A percentile compares a stretch with the other conserved stretches of the same genome.
These are phyloP conservation scores for Erythrobasidium hasegawianum DNA, from an alignment of 1,284 basidiomycete species.

Conservation along the genomic window DNA sequence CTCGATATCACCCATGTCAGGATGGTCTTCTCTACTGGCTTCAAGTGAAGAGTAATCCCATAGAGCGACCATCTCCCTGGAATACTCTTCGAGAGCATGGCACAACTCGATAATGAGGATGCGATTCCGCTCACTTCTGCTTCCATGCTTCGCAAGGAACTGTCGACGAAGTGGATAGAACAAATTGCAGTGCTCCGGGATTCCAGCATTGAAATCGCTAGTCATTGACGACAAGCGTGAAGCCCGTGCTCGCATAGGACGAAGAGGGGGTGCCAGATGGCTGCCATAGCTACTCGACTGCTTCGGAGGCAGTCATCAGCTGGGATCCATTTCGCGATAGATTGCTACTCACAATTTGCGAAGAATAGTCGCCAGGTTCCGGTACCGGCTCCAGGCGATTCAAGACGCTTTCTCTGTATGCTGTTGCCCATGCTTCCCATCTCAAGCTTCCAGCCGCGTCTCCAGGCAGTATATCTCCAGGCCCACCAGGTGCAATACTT, in stretches of 20 bases:
- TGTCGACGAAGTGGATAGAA: constrained; percentile 26
- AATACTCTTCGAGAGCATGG: constrained; percentile 28
- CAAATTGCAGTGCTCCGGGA: constrained; percentile 8
- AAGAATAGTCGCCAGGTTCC: background rate
- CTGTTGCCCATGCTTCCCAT: constrained; percentile 32
- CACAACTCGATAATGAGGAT: constrained; percentile 29
- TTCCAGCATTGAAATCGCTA: constrained; percentile 1
- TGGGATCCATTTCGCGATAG: background rate
- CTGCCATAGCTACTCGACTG: background rate
- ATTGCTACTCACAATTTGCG: background rate
- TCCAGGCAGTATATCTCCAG: background rate
- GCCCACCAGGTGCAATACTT: constrained; percentile 6
- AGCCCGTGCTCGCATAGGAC: too few relatives aligned
- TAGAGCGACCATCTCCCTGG: background rate
- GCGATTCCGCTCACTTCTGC: constrained; percentile 20
- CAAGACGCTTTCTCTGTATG: constrained; percentile 26
- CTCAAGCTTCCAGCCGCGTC: constrained; percentile 4
- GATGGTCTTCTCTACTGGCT: background rate
- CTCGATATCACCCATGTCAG: constrained; percentile 11
- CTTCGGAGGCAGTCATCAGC: background rate
- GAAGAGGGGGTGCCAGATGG: background rate
- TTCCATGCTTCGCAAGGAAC: constrained; percentile 12
- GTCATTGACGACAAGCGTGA: background rate
- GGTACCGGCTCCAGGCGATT: background rate
- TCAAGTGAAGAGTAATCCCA: constrained; percentile 1